Base-by-base conservation (phyloP, 495 filamentous ascomycete genomes). In the Pseudevernia furfuracea region DNA sequence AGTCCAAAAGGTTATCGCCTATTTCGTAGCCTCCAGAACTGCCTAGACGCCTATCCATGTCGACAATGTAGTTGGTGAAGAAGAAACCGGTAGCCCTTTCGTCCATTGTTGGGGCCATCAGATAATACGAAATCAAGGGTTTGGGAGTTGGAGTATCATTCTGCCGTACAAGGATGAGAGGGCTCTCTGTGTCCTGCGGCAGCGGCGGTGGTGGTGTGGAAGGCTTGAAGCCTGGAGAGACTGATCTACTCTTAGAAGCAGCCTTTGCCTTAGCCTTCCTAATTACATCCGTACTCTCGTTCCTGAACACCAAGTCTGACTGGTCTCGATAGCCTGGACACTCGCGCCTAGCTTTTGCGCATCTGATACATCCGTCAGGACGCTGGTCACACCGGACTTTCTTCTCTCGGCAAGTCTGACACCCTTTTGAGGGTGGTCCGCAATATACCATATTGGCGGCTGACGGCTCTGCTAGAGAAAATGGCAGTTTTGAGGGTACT, bases 1-100 rank as follows among this genome's bases (percentile, higher is more conserved):
- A 67, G 9, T 63, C 66, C 12, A 65, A 55, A 9, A 73, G 68
- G 53, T 68, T 66, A n/a, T 71, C 67, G 59, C 67, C 56, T 6
- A 66, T 65, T 19, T 60, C 67, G 14, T 49, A 15, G 60, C 55
- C 46, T 28, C 10, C 46, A 7, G 23, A 52, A 28, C 15, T 52
- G 46, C 23, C 23, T 7, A 23, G 25, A 52, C 23, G n/a, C 6
- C n/a, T 52, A 9, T 28, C 46, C 25, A 14, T 4, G 23, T 15
- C 23, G 11, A 52, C 9, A 15, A 28, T 52, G 10, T 52, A 52
- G 15, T 52, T 25, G 14, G 46, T 52, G 12, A 28, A 28, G 46
- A 52, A 52, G 23, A 52, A 52, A 11, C 23, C 23, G 1, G 25
- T 52, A 28, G 46, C 46, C 46, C 23, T 28, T 52, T 52, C 46